Percentiles rank a stretch among this genome's conserved stretches.
Conservation (phyloP, 106 monocot genomes). For the Dendrobium catenatum region DNA sequence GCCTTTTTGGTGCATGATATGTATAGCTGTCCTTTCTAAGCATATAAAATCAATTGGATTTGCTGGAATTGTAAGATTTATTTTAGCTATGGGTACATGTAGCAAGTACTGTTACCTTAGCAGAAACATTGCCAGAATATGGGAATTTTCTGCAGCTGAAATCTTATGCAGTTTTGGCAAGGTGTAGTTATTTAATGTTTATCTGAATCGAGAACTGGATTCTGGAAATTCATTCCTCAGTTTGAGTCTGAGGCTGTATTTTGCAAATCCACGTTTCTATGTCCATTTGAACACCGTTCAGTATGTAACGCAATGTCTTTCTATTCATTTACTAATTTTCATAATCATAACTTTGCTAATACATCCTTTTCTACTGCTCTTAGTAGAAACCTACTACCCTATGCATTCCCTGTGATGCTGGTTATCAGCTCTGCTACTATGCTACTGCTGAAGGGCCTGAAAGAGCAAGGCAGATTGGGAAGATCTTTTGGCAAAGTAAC, state of each 20-base stretch:
- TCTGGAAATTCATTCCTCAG: not conserved
- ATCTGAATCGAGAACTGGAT: not conserved
- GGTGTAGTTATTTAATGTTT: not conserved
- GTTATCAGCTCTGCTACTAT: conserved; percentile 42
- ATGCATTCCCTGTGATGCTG: conserved; percentile 55
- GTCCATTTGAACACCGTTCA: not conserved
- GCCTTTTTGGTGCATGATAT: not conserved
- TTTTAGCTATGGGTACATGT: not conserved
- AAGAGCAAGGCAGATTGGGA: conserved; percentile 88
- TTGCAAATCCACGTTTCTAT: not conserved
- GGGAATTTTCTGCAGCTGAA: not conserved
- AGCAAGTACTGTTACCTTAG: not conserved
- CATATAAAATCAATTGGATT: not conserved
- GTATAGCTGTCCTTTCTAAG: not conserved
- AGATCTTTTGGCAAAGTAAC: conserved; percentile 87
- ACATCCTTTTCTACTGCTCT: conserved; percentile 2
- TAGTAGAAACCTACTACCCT: conserved; percentile 66
- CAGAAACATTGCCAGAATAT: not conserved
- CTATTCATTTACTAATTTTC: not conserved
- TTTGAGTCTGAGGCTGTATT: not conserved
- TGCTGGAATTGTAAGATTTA: not conserved
- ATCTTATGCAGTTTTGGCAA: not conserved
- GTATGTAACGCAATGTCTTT: not conserved
- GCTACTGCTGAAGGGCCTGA: conserved; percentile 73
- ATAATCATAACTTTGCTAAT: not conserved